Evolutionary conservation across 2,329 filamentous ascomycete species (phyloP), one percentile per base, ranked within the genome.

Genomic region (Talaromyces sp.): DNA sequence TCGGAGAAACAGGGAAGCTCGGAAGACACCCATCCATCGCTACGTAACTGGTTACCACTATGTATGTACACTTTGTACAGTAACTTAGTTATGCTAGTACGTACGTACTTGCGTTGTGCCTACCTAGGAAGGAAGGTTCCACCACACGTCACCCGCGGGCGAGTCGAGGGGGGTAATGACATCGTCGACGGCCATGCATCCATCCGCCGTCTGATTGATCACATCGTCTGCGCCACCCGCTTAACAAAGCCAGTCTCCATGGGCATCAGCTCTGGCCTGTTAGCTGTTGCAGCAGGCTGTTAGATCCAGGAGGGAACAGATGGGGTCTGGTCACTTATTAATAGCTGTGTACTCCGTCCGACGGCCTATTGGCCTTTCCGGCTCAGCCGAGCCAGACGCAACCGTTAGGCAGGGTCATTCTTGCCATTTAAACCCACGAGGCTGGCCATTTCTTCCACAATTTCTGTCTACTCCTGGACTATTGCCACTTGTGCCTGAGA

Each of bases 161-260:
- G 25, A 56, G 39, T 58, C 60, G 50, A 54, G 61, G 50, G 62
- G 56, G 46, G 33, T 50, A 56, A 50, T 63, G 58, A 63, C 62
- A 63, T 60, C 58, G 50, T 58, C 33, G 59, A 60, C 35, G 23
- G 12, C 31, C 25, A 31, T 35, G 40, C 56, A 46, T 25, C 23
- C 40, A 48, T 33, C 21, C 21, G n/a, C 21, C 31, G 14, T 18
- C 25, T 48, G 52, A 62, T 58, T 62, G 55, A 58, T 62, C 60
- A 62, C 28, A 44, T 25, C 21, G 16, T 12, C 44, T 60, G 56
- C 61, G 61, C 61, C 61, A 63, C 61, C 50, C 60, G 50, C 28
- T 46, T 55, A 40, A 12, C 57, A 33, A 48, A 14, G 23, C 21
- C 44, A 25, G 23, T 8, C 21, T 28, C 50, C 31, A 35, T 21